These are phyloP conservation scores for Pisolithus thermaeus DNA, from an alignment of 1,284 basidiomycete genomes.

Conservation along the genomic window DNA sequence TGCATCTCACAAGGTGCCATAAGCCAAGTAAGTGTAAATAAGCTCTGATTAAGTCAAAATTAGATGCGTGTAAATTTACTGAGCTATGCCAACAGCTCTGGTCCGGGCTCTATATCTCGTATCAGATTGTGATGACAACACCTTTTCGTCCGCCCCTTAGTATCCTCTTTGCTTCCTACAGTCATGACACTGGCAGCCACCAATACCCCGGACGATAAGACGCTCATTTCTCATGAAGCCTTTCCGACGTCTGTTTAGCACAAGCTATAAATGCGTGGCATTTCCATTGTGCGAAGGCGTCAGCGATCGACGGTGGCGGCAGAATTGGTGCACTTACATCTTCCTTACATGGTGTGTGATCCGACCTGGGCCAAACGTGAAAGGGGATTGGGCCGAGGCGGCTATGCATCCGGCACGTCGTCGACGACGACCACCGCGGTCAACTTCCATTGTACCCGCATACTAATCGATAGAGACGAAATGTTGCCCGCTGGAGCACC, in stretches of 20 bases:
- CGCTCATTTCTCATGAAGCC: slow-evolving; percentile 12
- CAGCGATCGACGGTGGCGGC: neutral
- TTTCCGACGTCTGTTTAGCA: slow-evolving; percentile 9
- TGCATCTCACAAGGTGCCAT: no score
- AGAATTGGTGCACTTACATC: slow-evolving; percentile 14
- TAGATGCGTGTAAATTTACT: no score
- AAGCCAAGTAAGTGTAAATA: no score
- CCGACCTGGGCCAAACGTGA: slow-evolving; percentile 10
- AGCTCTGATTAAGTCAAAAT: no score
- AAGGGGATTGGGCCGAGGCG: slow-evolving; percentile 18
- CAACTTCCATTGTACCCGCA: slow-evolving; percentile 21
- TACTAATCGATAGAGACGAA: slow-evolving; percentile 32
- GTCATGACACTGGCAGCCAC: slow-evolving; percentile 24
- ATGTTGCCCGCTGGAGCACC: slow-evolving; percentile 11
- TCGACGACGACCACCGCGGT: slow-evolving; percentile 10
- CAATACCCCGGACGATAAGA: slow-evolving; percentile 20
- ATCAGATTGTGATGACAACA: slow-evolving; percentile 36
- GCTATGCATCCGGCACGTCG: slow-evolving; percentile 13
- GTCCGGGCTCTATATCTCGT: slow-evolving; percentile 30
- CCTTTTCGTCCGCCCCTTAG: slow-evolving; percentile 49
- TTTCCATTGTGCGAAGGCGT: neutral
- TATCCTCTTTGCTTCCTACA: slow-evolving; percentile 17
- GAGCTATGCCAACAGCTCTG: slow-evolving; percentile 29
- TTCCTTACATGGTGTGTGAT: slow-evolving; percentile 14
- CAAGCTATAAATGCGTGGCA: slow-evolving; percentile 14